phyloP scores from a whole-genome alignment of 768 basidiomycete genomes.

The Russula olivacea region DNA sequence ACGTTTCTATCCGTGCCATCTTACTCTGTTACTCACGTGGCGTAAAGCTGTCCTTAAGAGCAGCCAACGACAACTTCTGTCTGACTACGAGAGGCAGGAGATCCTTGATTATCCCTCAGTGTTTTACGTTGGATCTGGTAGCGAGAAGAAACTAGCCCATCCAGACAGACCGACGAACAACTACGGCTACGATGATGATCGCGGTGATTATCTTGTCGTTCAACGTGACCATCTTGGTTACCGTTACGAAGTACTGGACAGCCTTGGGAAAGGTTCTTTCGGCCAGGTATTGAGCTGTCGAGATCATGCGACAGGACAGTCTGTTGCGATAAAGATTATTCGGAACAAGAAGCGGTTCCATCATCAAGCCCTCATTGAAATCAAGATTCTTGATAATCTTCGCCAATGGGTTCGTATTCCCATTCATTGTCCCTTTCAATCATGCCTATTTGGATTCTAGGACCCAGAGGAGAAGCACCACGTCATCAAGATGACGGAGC shows the following conservation, averaged over 20 bases:
- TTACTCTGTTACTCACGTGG: background rate
- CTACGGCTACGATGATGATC: slow-evolving; percentile 94
- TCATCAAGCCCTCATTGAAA: slow-evolving; percentile 97
- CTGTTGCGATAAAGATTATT: slow-evolving; percentile 99
- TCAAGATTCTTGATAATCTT: slow-evolving; percentile 94
- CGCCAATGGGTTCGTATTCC: slow-evolving; percentile 84
- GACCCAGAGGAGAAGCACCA: slow-evolving; percentile 95
- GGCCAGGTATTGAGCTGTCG: slow-evolving; percentile 95
- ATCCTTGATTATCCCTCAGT: slow-evolving; percentile 81
- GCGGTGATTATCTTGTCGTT: slow-evolving; percentile 92
- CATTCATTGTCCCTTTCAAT: background rate
- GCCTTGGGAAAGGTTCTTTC: slow-evolving; percentile 96
- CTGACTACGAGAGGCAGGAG: slow-evolving; percentile 86
- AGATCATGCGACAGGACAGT: slow-evolving; percentile 90
- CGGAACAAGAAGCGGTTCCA: slow-evolving; percentile 99
- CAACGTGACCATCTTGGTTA: slow-evolving; percentile 90
- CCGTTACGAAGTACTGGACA: slow-evolving; percentile 91
- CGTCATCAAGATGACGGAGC: slow-evolving; percentile 96
- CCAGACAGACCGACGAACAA: slow-evolving; percentile 74
- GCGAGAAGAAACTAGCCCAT: slow-evolving; percentile 78
- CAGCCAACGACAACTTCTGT: slow-evolving; percentile 63
- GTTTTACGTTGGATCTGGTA: slow-evolving; percentile 74
- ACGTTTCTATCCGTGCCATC: slow-evolving; percentile 29
- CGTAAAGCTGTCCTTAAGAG: slow-evolving; percentile 58
- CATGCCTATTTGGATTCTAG: slow-evolving; percentile 37